Percentiles rank a stretch among this genome's conserved stretches.
Evolutionary conservation across 306 rosid species (phyloP).

Genomic region (Vicia villosa): DNA sequence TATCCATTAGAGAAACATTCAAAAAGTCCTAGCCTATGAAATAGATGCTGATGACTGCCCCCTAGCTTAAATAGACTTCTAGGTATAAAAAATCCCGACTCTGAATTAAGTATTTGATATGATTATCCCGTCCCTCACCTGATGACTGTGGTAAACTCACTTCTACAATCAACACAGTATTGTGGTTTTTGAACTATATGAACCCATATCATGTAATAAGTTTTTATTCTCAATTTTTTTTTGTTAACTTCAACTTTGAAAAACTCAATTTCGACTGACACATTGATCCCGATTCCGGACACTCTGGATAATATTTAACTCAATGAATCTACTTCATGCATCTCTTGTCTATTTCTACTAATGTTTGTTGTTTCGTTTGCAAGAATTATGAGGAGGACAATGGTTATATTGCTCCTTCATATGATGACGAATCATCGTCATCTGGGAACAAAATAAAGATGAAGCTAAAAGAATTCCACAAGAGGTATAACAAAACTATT

Average conservation of each 20-base stretch:
- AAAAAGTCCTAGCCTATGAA: conserved; percentile 5
- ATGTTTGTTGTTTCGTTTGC: conserved; percentile 29
- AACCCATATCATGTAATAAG: conserved; percentile 22
- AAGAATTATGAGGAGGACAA: conserved; percentile 58
- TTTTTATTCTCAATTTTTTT: conserved; percentile 16
- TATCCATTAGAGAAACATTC: conserved; percentile 1
- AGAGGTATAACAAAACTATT: conserved; percentile 56
- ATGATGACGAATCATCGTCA: conserved; percentile 66
- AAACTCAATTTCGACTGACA: not conserved
- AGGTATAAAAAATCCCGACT: conserved; percentile 15
- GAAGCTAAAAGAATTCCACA: conserved; percentile 92
- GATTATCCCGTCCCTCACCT: not conserved
- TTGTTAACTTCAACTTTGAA: conserved; percentile 30
- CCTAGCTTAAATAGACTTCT: conserved; percentile 16
- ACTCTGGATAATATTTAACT: not conserved
- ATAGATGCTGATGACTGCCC: not conserved
- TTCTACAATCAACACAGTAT: not conserved
- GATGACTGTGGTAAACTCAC: conserved; percentile 12
- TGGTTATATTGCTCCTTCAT: conserved; percentile 84
- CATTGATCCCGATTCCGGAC: conserved; percentile 14
- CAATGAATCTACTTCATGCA: conserved; percentile 2
- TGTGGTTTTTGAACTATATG: conserved; percentile 30
- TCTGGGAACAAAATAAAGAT: conserved; percentile 80
- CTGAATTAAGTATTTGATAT: conserved; percentile 8
- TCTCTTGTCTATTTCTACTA: conserved; percentile 25